Percentiles rank a stretch among this genome's conserved stretches.
phyloP scores from a whole-genome alignment of 805 yeast genomes.

The Cyberlindnera misumaiensis region DNA sequence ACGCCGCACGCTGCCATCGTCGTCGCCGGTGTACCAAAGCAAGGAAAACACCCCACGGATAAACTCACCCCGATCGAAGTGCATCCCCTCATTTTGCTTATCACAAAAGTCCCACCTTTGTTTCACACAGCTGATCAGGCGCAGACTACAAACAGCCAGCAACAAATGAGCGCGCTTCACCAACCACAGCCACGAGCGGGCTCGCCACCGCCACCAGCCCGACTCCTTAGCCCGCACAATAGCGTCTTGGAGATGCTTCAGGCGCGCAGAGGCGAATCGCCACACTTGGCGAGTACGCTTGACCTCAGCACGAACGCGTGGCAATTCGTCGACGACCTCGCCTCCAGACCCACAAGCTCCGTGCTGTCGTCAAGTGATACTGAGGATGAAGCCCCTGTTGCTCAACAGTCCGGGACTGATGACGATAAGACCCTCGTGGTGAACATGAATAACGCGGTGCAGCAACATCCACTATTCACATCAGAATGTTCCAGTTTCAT shows the following conservation, averaged over 20 bases:
- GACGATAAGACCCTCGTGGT: slow-evolving; percentile 23
- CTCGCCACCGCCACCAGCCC: slow-evolving; percentile 9
- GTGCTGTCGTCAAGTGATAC: slow-evolving; percentile 23
- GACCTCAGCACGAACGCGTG: slow-evolving; percentile 23
- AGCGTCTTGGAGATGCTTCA: slow-evolving; percentile 21
- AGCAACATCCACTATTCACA: slow-evolving; percentile 2
- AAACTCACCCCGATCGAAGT: too few species aligned
- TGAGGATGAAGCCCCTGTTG: slow-evolving; percentile 17
- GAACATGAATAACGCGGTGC: slow-evolving; percentile 14
- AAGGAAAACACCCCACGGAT: too few species aligned
- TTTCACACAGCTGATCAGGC: neutral
- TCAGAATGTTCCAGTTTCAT: slow-evolving; percentile 11
- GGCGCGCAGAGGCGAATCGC: neutral
- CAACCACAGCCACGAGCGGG: slow-evolving; percentile 15
- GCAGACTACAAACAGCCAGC: neutral
- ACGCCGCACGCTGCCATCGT: too few species aligned
- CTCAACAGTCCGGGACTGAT: slow-evolving; percentile 2
- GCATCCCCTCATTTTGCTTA: too few species aligned
- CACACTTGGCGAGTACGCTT: slow-evolving; percentile 1
- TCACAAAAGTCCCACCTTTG: too few species aligned
- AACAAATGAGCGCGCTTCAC: slow-evolving; percentile 4
- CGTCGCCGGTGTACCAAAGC: too few species aligned
- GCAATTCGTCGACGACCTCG: slow-evolving; percentile 16
- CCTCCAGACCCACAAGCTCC: slow-evolving; percentile 23
- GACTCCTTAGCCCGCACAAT: slow-evolving; percentile 20